These are phyloP conservation scores for Populus hybrid DNA, from an alignment of 441 rosid species.

Conservation along the genomic window DNA sequence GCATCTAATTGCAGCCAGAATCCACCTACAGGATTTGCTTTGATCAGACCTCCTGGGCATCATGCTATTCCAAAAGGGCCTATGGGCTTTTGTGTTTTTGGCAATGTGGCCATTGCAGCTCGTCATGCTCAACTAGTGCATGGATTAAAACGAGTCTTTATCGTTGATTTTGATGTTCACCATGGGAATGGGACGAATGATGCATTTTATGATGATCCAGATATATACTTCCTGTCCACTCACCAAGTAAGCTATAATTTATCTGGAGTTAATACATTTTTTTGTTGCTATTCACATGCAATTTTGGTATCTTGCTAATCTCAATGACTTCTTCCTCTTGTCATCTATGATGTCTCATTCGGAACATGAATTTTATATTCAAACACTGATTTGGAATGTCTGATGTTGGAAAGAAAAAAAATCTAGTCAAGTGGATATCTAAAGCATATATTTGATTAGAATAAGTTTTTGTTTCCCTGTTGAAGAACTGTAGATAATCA, in stretches of 20 bases:
- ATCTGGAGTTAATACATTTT: neutral
- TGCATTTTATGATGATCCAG: constrained; percentile 84
- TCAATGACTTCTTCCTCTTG: neutral
- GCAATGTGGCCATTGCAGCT: constrained; percentile 93
- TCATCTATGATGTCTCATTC: neutral
- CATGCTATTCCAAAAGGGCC: constrained; percentile 96
- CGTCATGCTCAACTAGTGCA: constrained; percentile 78
- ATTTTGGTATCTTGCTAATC: neutral
- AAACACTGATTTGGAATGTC: neutral
- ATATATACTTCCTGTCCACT: constrained; percentile 87
- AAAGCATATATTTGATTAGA: neutral
- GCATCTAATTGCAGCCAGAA: constrained; percentile 54
- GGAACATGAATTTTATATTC: neutral
- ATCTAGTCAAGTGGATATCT: neutral
- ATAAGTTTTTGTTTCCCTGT: neutral
- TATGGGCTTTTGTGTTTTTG: constrained; percentile 96
- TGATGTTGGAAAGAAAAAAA: neutral
- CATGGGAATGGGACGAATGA: constrained; percentile 98
- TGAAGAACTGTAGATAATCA: neutral
- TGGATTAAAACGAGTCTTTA: constrained; percentile 71
- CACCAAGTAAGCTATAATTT: constrained; percentile 59
- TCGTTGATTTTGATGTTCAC: constrained; percentile 97
- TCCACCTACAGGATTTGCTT: constrained; percentile 84
- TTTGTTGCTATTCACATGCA: neutral
- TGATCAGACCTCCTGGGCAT: constrained; percentile 97